Percentiles rank a stretch among this genome's conserved stretches.
Evolutionary conservation across 768 basidiomycete genomes (phyloP).

Genomic region (Sporobolomyces pararoseus): DNA sequence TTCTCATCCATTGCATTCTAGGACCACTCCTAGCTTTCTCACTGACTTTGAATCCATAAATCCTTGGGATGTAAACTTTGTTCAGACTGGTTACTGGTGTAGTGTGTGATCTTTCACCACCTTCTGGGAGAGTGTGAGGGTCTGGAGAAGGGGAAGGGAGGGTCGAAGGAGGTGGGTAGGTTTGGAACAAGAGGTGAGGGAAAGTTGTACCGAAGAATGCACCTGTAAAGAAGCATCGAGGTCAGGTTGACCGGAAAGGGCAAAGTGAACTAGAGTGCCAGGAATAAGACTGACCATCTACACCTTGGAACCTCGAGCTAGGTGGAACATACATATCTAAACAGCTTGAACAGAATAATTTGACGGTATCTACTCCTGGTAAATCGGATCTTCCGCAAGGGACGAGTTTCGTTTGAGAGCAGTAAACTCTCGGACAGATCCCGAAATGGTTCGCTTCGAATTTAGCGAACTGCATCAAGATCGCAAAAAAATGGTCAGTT

Average conservation of each 20-base stretch:
- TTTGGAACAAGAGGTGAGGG: conserved; percentile 94
- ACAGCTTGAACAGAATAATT: conserved; percentile 96
- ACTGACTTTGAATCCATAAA: conserved; percentile 96
- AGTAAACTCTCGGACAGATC: conserved; percentile 91
- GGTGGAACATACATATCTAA: conserved; percentile 95
- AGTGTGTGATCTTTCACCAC: conserved; percentile 19
- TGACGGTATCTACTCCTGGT: conserved; percentile 94
- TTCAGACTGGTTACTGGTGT: conserved; percentile 44
- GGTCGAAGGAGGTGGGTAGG: conserved; percentile 54
- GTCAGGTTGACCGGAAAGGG: no score
- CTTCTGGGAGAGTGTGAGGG: conserved; percentile 14
- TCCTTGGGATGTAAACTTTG: conserved; percentile 80
- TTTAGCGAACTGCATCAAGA: conserved; percentile 71
- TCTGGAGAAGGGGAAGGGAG: conserved; percentile 32
- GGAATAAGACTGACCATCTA: conserved; percentile 68
- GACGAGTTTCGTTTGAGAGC: conserved; percentile 78
- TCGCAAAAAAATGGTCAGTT: background rate
- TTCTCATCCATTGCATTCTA: conserved; percentile 91
- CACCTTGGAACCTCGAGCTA: conserved; percentile 87
- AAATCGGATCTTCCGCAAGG: conserved; percentile 94
- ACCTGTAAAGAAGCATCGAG: conserved; percentile 55
- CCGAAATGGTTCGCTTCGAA: conserved; percentile 90
- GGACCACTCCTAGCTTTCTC: conserved; percentile 92
- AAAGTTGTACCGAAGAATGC: conserved; percentile 99
- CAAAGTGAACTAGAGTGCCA: background rate